These are phyloP conservation scores for Quercus phellos DNA, from an alignment of 331 rosid genomes.

Conservation along the genomic window DNA sequence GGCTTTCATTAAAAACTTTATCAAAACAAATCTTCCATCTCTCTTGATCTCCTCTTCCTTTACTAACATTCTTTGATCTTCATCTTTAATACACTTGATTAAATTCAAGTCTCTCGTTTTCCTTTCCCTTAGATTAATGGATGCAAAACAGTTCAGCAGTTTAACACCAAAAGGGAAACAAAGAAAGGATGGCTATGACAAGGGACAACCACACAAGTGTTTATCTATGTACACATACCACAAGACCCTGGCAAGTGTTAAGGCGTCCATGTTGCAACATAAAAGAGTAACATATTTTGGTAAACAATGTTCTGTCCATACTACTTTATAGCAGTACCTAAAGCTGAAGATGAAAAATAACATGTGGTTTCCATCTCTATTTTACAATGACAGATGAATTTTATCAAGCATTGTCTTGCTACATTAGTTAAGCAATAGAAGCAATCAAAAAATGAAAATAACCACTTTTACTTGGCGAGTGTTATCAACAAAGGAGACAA, in stretches of 20 bases:
- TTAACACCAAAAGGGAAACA: neutral
- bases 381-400: conserved; percentile 10
- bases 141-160: neutral
- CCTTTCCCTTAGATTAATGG: neutral
- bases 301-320: neutral
- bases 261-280: conserved; percentile 8
- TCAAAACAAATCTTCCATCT: too few species aligned
- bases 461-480: conserved; percentile 3
- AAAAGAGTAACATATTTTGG: neutral
- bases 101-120: too few species aligned
- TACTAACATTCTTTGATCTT: too few species aligned
- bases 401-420: conserved; percentile 5
- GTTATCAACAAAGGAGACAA: conserved; percentile 5
- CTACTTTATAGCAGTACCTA: conserved; percentile 5
- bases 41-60: too few species aligned
- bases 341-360: neutral
- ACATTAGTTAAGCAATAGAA: neutral
- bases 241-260: neutral
- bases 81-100: too few species aligned
- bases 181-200: neutral
- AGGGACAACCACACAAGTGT: neutral
- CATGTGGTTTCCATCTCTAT: conserved; percentile 10
- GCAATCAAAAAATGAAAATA: conserved; percentile 1
- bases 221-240: neutral
- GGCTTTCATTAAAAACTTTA: too few species aligned